A percentile compares a stretch with the other conserved stretches of the same genome.
These are phyloP conservation scores for Penicillium brasilianum DNA, from an alignment of 2,329 filamentous ascomycete genomes.

Conservation along the genomic window DNA sequence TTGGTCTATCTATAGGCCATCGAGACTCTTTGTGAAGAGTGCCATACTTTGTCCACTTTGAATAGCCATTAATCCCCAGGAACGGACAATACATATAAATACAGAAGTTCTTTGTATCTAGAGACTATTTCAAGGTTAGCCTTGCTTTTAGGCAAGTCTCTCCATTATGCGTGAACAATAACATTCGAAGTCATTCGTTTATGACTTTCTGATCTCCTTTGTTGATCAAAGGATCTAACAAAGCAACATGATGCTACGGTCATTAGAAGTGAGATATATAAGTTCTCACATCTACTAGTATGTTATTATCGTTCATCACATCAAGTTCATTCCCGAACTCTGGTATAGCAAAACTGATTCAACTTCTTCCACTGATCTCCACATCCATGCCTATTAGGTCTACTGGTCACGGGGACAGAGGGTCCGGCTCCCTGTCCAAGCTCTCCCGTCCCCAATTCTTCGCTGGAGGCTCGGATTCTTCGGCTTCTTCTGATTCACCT, in stretches of 20 bases:
- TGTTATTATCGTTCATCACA: background rate
- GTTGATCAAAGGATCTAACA: background rate
- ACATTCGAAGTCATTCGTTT: background rate
- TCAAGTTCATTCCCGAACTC: background rate
- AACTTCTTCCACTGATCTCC: background rate
- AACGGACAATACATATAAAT: background rate
- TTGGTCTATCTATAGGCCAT: background rate
- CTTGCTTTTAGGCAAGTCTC: background rate
- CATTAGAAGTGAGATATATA: background rate
- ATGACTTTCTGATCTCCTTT: background rate
- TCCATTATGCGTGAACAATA: background rate
- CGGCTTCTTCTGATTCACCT: background rate
- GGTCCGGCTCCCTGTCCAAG: background rate
- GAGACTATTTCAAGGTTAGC: background rate
- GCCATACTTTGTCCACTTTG: background rate
- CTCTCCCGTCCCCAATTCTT: slow-evolving; percentile 3
- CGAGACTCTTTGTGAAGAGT: background rate
- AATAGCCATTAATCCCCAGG: background rate
- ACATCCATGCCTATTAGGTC: background rate
- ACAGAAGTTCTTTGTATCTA: background rate
- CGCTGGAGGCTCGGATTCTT: background rate
- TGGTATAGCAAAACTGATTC: background rate
- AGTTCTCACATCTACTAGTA: background rate
- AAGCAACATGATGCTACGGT: background rate
- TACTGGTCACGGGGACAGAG: background rate